These are phyloP conservation scores for Mycena sanguinolenta DNA, from an alignment of 768 basidiomycete species.

Conservation along the genomic window DNA sequence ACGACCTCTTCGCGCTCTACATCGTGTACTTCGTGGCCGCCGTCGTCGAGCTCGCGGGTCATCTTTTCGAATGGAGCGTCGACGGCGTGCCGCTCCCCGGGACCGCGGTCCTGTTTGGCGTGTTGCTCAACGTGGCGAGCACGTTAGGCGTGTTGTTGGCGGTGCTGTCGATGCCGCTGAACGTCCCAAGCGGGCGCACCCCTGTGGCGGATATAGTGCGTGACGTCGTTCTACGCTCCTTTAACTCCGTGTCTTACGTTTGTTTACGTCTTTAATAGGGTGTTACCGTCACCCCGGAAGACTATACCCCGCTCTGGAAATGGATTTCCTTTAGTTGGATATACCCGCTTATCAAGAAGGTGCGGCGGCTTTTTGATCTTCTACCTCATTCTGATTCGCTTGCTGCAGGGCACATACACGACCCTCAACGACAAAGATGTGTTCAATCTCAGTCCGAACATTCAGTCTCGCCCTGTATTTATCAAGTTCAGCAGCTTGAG, in stretches of 20 bases:
- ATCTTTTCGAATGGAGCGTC: conserved; percentile 60
- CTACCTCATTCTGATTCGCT: background rate
- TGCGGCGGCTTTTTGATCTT: conserved; percentile 40
- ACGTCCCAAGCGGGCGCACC: conserved; percentile 41
- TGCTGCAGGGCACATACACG: conserved; percentile 57
- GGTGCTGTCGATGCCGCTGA: conserved; percentile 23
- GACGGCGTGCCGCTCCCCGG: conserved; percentile 56
- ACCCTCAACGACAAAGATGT: conserved; percentile 81
- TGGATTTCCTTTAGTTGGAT: conserved; percentile 70
- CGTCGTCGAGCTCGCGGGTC: conserved; percentile 64
- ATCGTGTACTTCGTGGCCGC: conserved; percentile 59
- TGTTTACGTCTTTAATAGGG: conserved; percentile 39
- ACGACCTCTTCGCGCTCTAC: conserved; percentile 74
- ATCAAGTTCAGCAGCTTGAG: conserved; percentile 53
- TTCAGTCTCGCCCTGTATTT: conserved; percentile 77
- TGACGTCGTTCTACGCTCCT: conserved; percentile 37
- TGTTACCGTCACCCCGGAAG: conserved; percentile 68
- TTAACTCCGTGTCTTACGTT: background rate
- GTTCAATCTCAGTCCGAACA: conserved; percentile 77
- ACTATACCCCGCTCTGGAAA: conserved; percentile 64
- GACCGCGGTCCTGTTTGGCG: conserved; percentile 40
- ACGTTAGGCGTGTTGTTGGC: conserved; percentile 53
- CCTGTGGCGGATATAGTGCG: conserved; percentile 65
- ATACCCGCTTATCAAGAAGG: conserved; percentile 69
- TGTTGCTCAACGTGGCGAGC: conserved; percentile 50